A percentile compares a stretch with the other conserved stretches of the same genome.
Evolutionary conservation across 768 basidiomycete species (phyloP).

Genomic region (Boletus rubroflammeus): DNA sequence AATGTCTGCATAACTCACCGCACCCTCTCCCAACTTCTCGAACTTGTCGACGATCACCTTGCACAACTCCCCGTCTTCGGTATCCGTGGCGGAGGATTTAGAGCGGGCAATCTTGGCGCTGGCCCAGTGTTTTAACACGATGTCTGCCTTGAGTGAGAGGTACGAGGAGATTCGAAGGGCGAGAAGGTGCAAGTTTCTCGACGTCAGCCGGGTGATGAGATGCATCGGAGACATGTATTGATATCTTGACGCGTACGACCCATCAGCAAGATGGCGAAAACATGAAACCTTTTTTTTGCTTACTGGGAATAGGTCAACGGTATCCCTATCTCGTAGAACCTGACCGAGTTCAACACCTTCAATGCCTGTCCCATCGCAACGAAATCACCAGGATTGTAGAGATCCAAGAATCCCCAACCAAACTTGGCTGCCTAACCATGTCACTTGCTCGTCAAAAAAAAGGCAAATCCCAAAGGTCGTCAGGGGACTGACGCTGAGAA

Average conservation of each 20-base stretch:
- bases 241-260: constrained; percentile 56
- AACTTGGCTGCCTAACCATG: constrained; percentile 85
- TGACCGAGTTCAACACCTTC: constrained; percentile 90
- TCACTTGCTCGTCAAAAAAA: neutral
- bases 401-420: constrained; percentile 88
- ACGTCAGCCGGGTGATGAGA: constrained; percentile 77
- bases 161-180: constrained; percentile 87
- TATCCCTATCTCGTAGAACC: constrained; percentile 89
- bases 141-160: constrained; percentile 78
- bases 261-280: constrained; percentile 2
- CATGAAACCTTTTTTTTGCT: constrained; percentile 21
- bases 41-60: constrained; percentile 87
- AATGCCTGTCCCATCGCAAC: constrained; percentile 89
- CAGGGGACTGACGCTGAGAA: constrained; percentile 62
- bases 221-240: constrained; percentile 74
- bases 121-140: constrained; percentile 94
- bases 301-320: constrained; percentile 91
- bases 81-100: constrained; percentile 54
- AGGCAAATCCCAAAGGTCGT: neutral
- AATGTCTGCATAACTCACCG: constrained; percentile 92
- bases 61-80: constrained; percentile 77
- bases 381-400: constrained; percentile 90
- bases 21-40: constrained; percentile 68
- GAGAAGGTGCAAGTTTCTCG: constrained; percentile 86
- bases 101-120: constrained; percentile 83